phyloP scores from a whole-genome alignment of 139 green algal genomes.

The Micractinium conductrix region DNA sequence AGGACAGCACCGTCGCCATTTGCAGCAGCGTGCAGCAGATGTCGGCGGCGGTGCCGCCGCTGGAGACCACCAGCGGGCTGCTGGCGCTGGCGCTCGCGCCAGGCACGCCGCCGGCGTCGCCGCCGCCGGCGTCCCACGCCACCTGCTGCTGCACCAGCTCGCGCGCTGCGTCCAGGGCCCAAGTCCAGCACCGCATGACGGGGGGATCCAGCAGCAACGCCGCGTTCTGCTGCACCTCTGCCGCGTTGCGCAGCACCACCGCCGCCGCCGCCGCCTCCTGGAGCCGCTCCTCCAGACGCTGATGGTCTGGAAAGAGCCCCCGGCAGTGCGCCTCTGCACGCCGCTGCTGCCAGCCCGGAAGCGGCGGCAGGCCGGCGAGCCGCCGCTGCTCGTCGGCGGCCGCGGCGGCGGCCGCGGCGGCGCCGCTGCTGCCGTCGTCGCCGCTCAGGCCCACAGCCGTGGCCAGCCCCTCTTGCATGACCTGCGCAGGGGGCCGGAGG shows the following conservation, averaged over 20 bases:
- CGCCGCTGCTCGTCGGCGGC: neutral
- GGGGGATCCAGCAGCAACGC: slow-evolving; percentile 17
- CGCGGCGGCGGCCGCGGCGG: neutral
- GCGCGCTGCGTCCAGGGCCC: slow-evolving; percentile 5
- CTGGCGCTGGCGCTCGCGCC: neutral
- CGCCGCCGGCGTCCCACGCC: too few species aligned
- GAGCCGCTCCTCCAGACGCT: neutral
- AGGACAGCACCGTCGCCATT: slow-evolving; percentile 10
- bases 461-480: slow-evolving; percentile 20
- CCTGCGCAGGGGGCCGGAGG: neutral
- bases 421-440: neutral
- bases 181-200: slow-evolving; percentile 30
- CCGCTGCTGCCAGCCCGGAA: neutral
- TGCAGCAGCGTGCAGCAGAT: slow-evolving; percentile 14
- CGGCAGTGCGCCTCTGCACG: neutral
- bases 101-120: neutral
- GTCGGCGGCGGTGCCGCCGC: slow-evolving; percentile 12
- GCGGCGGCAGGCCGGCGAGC: slow-evolving; percentile 7
- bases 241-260: slow-evolving; percentile 21
- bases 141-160: slow-evolving; percentile 31
- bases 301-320: neutral
- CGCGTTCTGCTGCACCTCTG: slow-evolving; percentile 5
- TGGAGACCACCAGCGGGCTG: neutral
- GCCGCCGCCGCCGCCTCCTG: slow-evolving; percentile 21
- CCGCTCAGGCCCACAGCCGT: neutral